phyloP scores from a whole-genome alignment of 2,329 filamentous ascomycete species.

The Ophiostoma sp. region DNA sequence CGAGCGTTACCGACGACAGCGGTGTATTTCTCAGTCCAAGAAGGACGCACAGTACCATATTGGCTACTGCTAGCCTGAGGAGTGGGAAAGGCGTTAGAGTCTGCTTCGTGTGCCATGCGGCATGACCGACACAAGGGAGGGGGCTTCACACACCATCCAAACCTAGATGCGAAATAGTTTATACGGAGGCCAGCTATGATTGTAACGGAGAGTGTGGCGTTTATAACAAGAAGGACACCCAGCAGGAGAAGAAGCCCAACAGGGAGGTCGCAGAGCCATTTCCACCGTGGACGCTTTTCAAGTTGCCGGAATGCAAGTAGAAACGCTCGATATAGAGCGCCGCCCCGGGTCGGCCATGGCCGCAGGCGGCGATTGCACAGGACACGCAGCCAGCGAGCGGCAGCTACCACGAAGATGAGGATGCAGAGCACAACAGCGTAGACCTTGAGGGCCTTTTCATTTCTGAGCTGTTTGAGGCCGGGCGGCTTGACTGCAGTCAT shows the following conservation, averaged over 20 bases:
- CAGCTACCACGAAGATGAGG: slow-evolving; percentile 2
- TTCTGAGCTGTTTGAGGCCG: slow-evolving; percentile 21
- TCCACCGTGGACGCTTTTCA: not conserved
- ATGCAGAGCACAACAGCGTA: slow-evolving; percentile 17
- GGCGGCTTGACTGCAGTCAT: slow-evolving; percentile 6
- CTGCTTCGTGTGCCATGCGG: not conserved
- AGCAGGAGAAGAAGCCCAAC: not conserved
- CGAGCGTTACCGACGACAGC: slow-evolving; percentile 45
- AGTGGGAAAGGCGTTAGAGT: not conserved
- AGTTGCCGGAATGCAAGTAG: not conserved
- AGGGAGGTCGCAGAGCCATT: not conserved
- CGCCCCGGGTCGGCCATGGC: not conserved
- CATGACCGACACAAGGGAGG: not conserved
- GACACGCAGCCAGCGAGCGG: not conserved
- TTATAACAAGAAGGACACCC: slow-evolving; percentile 7
- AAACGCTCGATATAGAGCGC: not conserved
- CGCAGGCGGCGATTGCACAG: not conserved
- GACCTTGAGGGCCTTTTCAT: slow-evolving; percentile 20
- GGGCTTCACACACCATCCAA: slow-evolving; percentile 20
- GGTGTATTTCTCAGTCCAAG: slow-evolving; percentile 54
- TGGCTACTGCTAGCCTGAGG: slow-evolving; percentile 29
- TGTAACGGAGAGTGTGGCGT: slow-evolving; percentile 13
- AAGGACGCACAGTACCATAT: slow-evolving; percentile 48
- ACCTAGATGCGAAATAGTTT: slow-evolving; percentile 20
- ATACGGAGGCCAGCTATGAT: slow-evolving; percentile 15